Percentiles rank a stretch among this genome's conserved stretches.
Conservation (phyloP, 2,329 filamentous ascomycete species). For the Alternaria angustiovoidea region DNA sequence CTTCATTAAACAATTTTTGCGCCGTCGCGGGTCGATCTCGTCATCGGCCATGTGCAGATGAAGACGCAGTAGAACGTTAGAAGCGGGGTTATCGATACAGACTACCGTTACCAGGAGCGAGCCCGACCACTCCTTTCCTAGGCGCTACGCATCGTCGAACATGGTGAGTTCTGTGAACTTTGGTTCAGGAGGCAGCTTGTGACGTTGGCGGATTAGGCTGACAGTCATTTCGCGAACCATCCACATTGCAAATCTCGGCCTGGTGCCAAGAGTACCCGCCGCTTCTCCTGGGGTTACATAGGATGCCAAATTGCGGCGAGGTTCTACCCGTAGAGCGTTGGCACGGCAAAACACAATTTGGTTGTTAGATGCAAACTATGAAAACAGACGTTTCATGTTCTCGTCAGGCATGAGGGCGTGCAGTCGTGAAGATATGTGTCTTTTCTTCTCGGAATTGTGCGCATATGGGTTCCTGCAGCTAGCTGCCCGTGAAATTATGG, state of each 20-base stretch:
- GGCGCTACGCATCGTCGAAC: conserved; percentile 12
- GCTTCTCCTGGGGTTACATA: conserved; percentile 10
- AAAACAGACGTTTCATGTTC: background rate
- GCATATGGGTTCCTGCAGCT: background rate
- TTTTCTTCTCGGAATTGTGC: background rate
- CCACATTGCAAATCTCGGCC: conserved; percentile 16
- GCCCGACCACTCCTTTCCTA: conserved; percentile 4
- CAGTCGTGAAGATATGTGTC: background rate
- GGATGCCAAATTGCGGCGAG: conserved; percentile 2
- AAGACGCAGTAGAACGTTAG: conserved; percentile 17
- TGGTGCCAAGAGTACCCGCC: conserved; percentile 25
- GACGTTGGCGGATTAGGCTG: conserved; percentile 17
- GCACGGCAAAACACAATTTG: conserved; percentile 5
- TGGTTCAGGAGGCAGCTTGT: conserved; percentile 14
- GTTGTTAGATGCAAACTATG: background rate
- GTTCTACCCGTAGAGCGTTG: background rate
- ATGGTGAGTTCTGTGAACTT: background rate
- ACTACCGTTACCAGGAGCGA: conserved; percentile 1
- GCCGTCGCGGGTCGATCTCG: conserved; percentile 9
- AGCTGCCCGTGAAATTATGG: background rate
- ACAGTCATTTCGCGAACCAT: conserved; percentile 21
- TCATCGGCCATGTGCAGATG: conserved; percentile 11
- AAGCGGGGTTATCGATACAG: conserved; percentile 15
- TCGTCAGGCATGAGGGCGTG: background rate
- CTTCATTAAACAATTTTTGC: conserved; percentile 35